Percentiles rank a stretch among this genome's conserved stretches.
phyloP scores from a whole-genome alignment of 2,329 filamentous ascomycete genomes.

The Microdochium trichocladiopsis region DNA sequence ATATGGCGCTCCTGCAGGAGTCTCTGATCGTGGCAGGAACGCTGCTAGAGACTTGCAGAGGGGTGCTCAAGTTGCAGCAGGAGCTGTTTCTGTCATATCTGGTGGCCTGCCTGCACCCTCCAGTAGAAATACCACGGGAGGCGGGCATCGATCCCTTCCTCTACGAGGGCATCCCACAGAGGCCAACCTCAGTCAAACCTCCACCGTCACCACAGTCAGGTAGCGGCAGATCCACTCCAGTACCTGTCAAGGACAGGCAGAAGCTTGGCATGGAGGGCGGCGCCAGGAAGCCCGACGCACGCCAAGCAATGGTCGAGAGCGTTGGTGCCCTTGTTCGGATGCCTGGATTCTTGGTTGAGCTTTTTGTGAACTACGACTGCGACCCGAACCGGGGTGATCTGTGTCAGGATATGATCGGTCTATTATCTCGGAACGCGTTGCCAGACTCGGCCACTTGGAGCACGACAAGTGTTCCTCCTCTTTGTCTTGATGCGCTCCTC shows the following conservation, averaged over 20 bases:
- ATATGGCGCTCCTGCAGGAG: constrained; percentile 89
- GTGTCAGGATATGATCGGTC: constrained; percentile 90
- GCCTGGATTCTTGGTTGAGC: constrained; percentile 87
- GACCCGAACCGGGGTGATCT: constrained; percentile 86
- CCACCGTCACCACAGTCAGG: constrained; percentile 56
- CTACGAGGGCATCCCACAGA: constrained; percentile 88
- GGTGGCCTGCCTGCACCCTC: constrained; percentile 86
- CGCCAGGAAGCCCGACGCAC: constrained; percentile 83
- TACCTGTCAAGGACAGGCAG: constrained; percentile 86
- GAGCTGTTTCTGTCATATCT: constrained; percentile 93
- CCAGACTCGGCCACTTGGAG: constrained; percentile 98
- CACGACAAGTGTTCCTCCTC: constrained; percentile 91
- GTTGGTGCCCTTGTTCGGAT: constrained; percentile 88
- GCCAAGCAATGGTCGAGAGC: constrained; percentile 97
- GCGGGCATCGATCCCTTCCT: constrained; percentile 83
- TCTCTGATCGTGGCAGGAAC: constrained; percentile 89
- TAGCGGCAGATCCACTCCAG: constrained; percentile 83
- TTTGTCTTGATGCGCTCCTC: constrained; percentile 87
- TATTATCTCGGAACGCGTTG: constrained; percentile 88
- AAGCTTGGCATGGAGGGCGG: constrained; percentile 90
- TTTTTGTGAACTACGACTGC: constrained; percentile 98
- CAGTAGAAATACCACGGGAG: constrained; percentile 89
- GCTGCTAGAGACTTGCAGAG: constrained; percentile 80
- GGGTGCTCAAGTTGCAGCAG: constrained; percentile 89
- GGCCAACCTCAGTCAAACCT: constrained; percentile 79